Base-by-base conservation (phyloP, 768 basidiomycete genomes). In the Pilatotrama ljubarskyi region DNA sequence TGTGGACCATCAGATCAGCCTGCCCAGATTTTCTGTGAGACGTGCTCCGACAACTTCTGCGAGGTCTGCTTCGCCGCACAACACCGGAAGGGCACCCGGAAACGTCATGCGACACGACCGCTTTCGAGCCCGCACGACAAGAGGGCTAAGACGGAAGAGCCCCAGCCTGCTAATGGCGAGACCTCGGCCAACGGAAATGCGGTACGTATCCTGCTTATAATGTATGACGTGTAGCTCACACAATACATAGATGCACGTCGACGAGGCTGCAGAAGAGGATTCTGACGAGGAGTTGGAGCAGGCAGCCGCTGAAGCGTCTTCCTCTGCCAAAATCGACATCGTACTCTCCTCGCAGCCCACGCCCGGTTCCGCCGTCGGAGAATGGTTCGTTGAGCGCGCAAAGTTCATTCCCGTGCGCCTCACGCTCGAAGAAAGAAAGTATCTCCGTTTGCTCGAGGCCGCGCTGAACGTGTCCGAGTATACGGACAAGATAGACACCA, bases 61-160 rank as follows among this genome's bases (percentile, higher is more conserved):
- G 88, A 92, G 69, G 92, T 94, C 22, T 94, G 92, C 78, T 94
- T 88, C 71, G 82, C 88, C 10, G 83, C 91, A 0, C 90, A 90
- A 68, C 92, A 94, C 72, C 78, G 91, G 47, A 94, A 93, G 66
- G 92, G 92, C 8, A 79, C 85, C 2, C 80, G 92, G 49, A 91
- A 87, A 71, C 72, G 71, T 37, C 92, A 93, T 70, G 68, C 73
- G 6, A 75, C 77, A 14, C 86, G 80, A 64, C 75, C 82, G 38
- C 66, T 91, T 35, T 63, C 68, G 8, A 55, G 58, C 3, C 62
- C 48, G 8, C 43, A 58, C 15, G 56, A 48, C 17, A 63, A 66
- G 43, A 66, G 64, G 46, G 59, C 61, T 14, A 64, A 68, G 60
- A 52, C 62, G 15, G 54, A 63, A 14, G 43, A 55, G 17, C 59